These are phyloP conservation scores for Aspergillus funiculosus DNA, from an alignment of 495 filamentous ascomycete genomes.

Conservation along the genomic window DNA sequence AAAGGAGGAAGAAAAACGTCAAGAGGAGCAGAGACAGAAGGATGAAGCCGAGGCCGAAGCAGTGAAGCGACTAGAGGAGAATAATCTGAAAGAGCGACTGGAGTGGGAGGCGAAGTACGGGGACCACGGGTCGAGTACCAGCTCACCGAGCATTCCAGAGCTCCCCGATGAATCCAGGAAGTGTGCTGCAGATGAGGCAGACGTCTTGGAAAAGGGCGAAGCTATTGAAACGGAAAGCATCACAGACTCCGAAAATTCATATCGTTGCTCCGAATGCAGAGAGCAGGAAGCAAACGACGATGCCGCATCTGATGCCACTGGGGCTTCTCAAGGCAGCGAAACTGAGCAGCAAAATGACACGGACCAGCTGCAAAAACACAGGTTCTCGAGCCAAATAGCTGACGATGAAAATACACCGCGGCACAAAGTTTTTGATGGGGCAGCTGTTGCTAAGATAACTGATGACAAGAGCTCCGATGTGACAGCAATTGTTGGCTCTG, in stretches of 20 bases:
- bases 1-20: constrained; percentile 50
- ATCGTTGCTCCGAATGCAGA: constrained; percentile 23
- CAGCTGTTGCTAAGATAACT: constrained; percentile 15
- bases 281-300: constrained; percentile 25
- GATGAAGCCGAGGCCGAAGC: constrained; percentile 67
- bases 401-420: not conserved
- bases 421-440: constrained; percentile 17
- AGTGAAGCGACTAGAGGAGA: constrained; percentile 62
- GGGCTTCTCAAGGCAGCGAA: constrained; percentile 11
- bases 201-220: constrained; percentile 27
- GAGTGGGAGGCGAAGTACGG: constrained; percentile 77
- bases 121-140: constrained; percentile 32
- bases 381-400: not conserved
- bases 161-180: constrained; percentile 27
- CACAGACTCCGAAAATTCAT: constrained; percentile 17
- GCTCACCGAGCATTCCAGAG: constrained; percentile 23
- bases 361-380: not conserved
- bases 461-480: constrained; percentile 33
- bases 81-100: constrained; percentile 57
- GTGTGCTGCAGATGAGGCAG: constrained; percentile 18
- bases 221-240: constrained; percentile 37
- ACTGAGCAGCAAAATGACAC: constrained; percentile 8
- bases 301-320: constrained; percentile 8
- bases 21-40: constrained; percentile 51
- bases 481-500: constrained; percentile 34